phyloP scores from a whole-genome alignment of 2,329 filamentous ascomycete species.

The Fusarium austroafricanum region DNA sequence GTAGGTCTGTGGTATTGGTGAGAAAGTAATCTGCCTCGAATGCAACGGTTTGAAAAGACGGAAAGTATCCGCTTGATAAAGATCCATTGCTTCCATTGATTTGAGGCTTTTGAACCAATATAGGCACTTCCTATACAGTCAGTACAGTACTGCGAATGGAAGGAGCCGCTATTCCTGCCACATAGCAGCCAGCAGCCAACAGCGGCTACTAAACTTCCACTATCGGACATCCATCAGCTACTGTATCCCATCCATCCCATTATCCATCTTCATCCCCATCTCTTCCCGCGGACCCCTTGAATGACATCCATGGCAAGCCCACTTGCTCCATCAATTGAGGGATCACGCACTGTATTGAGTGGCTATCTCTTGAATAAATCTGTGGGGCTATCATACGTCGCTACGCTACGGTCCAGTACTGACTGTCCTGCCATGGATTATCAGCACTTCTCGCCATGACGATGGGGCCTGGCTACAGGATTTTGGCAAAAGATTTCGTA shows the following conservation, averaged over 20 bases:
- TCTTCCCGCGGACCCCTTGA: constrained; percentile 29
- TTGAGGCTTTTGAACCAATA: neutral
- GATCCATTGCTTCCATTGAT: neutral
- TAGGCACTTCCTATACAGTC: no score
- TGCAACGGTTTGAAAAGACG: neutral
- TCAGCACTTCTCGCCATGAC: constrained; percentile 12
- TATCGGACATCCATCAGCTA: neutral
- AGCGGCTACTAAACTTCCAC: constrained; percentile 12
- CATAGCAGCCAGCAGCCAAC: constrained; percentile 2
- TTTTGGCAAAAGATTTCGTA: constrained; percentile 3
- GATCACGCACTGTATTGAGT: constrained; percentile 18
- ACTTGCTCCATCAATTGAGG: constrained; percentile 15
- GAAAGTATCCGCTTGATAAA: neutral
- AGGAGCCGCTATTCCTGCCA: constrained; percentile 14
- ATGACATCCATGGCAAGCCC: constrained; percentile 34
- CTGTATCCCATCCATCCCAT: no score
- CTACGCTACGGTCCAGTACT: constrained; percentile 3
- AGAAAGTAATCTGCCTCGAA: no score
- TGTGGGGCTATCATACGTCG: constrained; percentile 26
- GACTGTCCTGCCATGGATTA: neutral
- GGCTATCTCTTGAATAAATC: neutral
- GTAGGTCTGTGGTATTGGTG: no score
- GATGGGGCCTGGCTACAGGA: neutral
- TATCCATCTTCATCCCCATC: constrained; percentile 29
- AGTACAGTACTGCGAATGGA: neutral